Evolutionary conservation across 306 rosid genomes (phyloP), one percentile per base, ranked within the genome.

Genomic region (Erythrophleum fordii): DNA sequence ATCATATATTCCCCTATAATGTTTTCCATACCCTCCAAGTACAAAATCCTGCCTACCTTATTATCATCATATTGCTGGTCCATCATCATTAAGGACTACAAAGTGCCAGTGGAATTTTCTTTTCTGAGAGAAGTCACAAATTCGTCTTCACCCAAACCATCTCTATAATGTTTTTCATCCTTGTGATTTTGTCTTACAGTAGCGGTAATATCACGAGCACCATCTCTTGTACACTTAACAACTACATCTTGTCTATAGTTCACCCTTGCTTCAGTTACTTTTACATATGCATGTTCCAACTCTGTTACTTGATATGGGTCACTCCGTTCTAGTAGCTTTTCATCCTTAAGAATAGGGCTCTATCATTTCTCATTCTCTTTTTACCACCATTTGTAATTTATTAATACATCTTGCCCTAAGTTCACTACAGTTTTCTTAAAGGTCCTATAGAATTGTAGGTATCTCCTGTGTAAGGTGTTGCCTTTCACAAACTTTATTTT

Each of bases 21-120:
- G 81, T 94, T 92, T 78, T 94, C 98, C 59, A 94, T 93, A 29
- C 98, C 98, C 90, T 94, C 98, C 89, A 94, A 86, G 87, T 94
- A 94, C 74, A 94, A 88, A 79, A 94, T 92, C 81, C 98, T 91
- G 73, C 98, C 98, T 3, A 88, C 98, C 73, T 94, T 94, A 66
- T 94, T 77, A 83, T 85, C 79, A 83, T 87, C 56, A 51, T 18
- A 78, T 61, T 81, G 82, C 8, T 77, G 88, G 34, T 85, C 84
- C 74, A 61, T 68, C 71, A 66, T 58, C 75, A 73, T 72, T 65
- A 61, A 72, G 55, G 69, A 44, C 42, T 51, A 81, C 35, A 29
- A 67, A 10, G 83, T 34, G 60, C 52, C 53, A 59, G 60, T 60
- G 49, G 82, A 77, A 59, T 72, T 26, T 44, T 41, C 78, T 8